Conservation (phyloP, 1,139 yeast species). For the Pneumocystis carinii region DNA sequence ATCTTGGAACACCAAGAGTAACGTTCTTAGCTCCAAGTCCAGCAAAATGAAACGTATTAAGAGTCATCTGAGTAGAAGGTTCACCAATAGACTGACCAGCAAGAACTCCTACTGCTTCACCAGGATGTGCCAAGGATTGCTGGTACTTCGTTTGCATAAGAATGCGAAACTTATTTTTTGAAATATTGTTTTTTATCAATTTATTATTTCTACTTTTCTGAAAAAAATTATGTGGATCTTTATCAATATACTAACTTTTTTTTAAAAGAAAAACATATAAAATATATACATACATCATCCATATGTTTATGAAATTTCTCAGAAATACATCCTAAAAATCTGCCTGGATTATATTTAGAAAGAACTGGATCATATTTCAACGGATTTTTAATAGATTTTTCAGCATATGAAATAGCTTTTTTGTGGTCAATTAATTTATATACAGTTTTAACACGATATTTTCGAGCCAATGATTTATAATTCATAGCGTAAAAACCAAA, state of each 20-base stretch:
- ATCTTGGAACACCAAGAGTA: conserved; percentile 98
- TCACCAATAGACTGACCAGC: conserved; percentile 98
- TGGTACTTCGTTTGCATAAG: conserved; percentile 96
- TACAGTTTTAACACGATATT: conserved; percentile 71
- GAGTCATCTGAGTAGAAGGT: conserved; percentile 98
- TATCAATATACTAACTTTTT: neutral
- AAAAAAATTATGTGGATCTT: conserved; percentile 1
- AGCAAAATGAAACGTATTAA: conserved; percentile 98
- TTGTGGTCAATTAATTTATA: conserved; percentile 69
- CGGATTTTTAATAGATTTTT: conserved; percentile 62
- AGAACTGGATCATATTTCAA: conserved; percentile 85
- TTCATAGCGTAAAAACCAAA: conserved; percentile 88
- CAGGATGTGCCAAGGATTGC: conserved; percentile 89
- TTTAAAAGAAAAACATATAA: neutral
- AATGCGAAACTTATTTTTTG: conserved; percentile 83
- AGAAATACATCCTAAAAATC: conserved; percentile 82
- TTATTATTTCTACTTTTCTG: conserved; percentile 34
- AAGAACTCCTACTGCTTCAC: conserved; percentile 96
- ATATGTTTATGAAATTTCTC: conserved; percentile 74
- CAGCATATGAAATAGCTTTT: conserved; percentile 61
- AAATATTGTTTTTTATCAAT: conserved; percentile 36
- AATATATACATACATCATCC: conserved; percentile 28
- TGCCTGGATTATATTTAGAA: conserved; percentile 72
- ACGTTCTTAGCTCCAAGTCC: conserved; percentile 99
- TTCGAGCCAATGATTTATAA: conserved; percentile 68